Base-by-base conservation (phyloP, 2,329 filamentous ascomycete genomes). In the Colletotrichum agaves region DNA sequence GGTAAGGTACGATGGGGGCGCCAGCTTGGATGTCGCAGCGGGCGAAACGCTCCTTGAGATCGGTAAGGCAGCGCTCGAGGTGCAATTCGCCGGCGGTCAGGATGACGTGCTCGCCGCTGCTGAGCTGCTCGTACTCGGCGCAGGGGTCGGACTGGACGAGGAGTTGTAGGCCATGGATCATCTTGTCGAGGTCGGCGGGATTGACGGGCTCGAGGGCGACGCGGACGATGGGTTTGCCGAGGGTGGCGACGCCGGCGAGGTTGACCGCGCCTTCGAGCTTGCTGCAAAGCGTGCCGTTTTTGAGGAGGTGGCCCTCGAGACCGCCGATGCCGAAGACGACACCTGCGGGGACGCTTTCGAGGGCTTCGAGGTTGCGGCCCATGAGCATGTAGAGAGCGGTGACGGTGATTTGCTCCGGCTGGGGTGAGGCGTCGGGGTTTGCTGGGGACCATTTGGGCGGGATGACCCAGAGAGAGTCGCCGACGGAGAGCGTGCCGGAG, bases 101-200 rank as follows among this genome's bases (percentile, higher is more conserved):
- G 21, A 99, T 88, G 46, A 99, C 96, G 78, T 99, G 96, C 80
- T 99, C 96, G 63, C 96, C 96, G 72, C 91, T 98, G 63, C 91
- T 87, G 59, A 98, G 91, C 57, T 97, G 93, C 77, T 98, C 94
- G 73, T 99, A 99, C 77, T 97, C 91, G 13, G 95, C 96, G 74
- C 96, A 98, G 0, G 96, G 95, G 74, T 99, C 96, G 73, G 94
- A 97, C 75, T 98, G 94, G 35, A 97, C 94, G 1, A 99, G 88
- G 17, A 99, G 83, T 70, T 90, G 90, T 59, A 99, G 83, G 0
- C 96, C 96, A 5, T 88, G 86, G 63, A 99, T 94, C 94, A 99
- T 97, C 81, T 97, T 98, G 77, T 96, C 91, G 21, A 99, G 84
- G 75, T 99, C 94, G 27, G 89, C 90, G 0, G 96, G 96, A 77